Base-by-base conservation (phyloP, 2,329 filamentous ascomycete genomes). In the Cercospora berteroae region DNA sequence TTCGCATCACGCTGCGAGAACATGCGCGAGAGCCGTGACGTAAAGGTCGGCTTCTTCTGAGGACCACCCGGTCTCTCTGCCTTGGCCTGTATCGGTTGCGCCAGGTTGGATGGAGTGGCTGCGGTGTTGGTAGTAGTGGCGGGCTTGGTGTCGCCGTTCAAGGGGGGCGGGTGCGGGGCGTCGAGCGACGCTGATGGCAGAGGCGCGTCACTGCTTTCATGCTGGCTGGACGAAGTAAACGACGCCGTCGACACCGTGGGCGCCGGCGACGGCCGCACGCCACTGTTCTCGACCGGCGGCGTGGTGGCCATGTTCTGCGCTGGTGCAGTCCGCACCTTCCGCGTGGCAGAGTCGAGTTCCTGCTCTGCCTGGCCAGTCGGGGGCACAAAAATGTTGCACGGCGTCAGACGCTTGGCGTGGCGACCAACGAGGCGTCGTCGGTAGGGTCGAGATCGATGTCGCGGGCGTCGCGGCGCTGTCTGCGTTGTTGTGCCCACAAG, bases 1-100 rank as follows among this genome's bases (percentile, higher is more conserved):
- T 71, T 75, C 39, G 70, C 55, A 64, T 78, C 79, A 50, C 75
- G 76, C 31, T 77, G 73, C 39, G 79, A 80, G 71, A 81, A 81
- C 79, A 81, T 81, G 69, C 80, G 78, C 68, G 75, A 78, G 31
- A 81, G 69, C 16, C 80, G 78, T 55, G 76, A 74, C 42, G 76
- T 78, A 71, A 81, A 76, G 33, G 76, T 80, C 5, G 78, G 76
- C 66, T 78, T 79, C 72, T 80, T 81, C 48, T 74, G 75, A 5
- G 72, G 60, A 64, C 70, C 62, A 70, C 73, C 64, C 66, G 73
- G 64, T 13, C 65, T 72, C 60, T 70, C 71, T 64, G 64, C 66
- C 64, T 70, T 70, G 13, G 20, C 4, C 6, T 29, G 60, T n/a
- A 36, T n/a, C 1, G 36, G 33, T 44, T 13, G 20, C 13, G 50